Base-by-base conservation (phyloP, 805 yeast genomes). In the Suhomyces tanzawaensis region DNA sequence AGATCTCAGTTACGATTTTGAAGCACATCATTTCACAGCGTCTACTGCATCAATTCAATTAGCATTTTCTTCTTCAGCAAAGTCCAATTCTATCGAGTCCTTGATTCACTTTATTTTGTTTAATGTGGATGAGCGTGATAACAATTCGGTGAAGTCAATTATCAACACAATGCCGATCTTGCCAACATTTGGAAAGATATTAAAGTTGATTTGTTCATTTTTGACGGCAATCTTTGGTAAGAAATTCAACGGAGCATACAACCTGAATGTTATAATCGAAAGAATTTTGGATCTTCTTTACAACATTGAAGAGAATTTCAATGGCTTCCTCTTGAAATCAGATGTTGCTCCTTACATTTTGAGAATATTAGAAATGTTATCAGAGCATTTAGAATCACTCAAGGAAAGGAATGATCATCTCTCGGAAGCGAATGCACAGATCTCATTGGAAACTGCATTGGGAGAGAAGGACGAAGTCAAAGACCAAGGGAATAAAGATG, bases 31-130 rank as follows among this genome's bases (percentile, higher is more conserved):
- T 13, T 65, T 73, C 19, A 21, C 40, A 7, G 25, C 35, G 8
- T 13, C 42, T 7, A 36, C 32, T 11, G 45, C 46, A 8, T 29
- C 42, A 11, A 40, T 46, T 19, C 34, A 36, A 18, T 28, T 42
- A 29, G 36, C 38, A 19, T 35, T 30, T 27, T 26, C 27, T 13
- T 32, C 44, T n/a, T 17, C 37, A 2, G 15, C 44, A 7, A 15
- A 32, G 17, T 18, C 26, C 7, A 29, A 33, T 15, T 18, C 40
- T 12, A 52, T 77, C 8, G 96, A 89, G 57, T 76, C 89, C 32
- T 69, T 89, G 25, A 77, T 90, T 39, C 97, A 90, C 60, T 75
- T 85, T 3, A 65, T 86, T 18, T 56, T 88, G 12, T 67, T 66
- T 38, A 49, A 51, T 21, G 44, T 45, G 16, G 29, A 41, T 19